Evolutionary conservation across 2,329 filamentous ascomycete genomes (phyloP), one percentile per base, ranked within the genome.

Genomic region (Beauveria rudraprayagi): DNA sequence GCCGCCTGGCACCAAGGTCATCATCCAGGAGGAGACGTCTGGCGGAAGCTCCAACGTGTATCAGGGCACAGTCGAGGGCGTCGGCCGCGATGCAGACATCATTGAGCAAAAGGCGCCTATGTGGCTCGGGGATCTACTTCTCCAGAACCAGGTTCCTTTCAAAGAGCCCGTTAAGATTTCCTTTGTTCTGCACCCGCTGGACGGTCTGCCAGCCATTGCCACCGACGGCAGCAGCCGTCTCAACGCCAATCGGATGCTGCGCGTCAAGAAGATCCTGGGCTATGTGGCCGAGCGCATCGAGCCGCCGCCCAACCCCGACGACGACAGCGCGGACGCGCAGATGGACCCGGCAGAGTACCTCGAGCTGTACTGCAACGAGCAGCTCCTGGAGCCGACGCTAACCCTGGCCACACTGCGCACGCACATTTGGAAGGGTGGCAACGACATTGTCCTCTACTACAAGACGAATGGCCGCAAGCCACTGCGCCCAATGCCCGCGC

Each of bases 101-200:
- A 88, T 99, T 57, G 92, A 97, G 75, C 89, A 91, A 69, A 84
- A 88, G 46, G 92, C 89, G 6, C 93, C 94, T 1, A 88, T 90
- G 79, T 99, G 94, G 94, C 80, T 99, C 7, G 92, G 90, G 16
- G 92, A 97, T 65, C 83, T 96, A 41, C 78, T 99, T 16, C 78
- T 99, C 52, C 71, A 91, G 79, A 97, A 97, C 71, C 82, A 85
- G 70, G 84, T 91, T 9, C 91, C 92, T 0, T 76, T 81, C 62
- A 97, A 97, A 77, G 94, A 97, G n/a, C 87, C 92, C 1, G 85
- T 93, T 67, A 99, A 99, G 79, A 87, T 97, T n/a, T 92, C 91
- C 3, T 99, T 99, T 70, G 83, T 96, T 17, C 80, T 99, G 26
- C 85, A 94, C 67, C 92, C 94, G 0, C 82, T 90, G 67, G 87